Base-by-base conservation (phyloP, 2,329 filamentous ascomycete species). In the Phyllosticta citriasiana region DNA sequence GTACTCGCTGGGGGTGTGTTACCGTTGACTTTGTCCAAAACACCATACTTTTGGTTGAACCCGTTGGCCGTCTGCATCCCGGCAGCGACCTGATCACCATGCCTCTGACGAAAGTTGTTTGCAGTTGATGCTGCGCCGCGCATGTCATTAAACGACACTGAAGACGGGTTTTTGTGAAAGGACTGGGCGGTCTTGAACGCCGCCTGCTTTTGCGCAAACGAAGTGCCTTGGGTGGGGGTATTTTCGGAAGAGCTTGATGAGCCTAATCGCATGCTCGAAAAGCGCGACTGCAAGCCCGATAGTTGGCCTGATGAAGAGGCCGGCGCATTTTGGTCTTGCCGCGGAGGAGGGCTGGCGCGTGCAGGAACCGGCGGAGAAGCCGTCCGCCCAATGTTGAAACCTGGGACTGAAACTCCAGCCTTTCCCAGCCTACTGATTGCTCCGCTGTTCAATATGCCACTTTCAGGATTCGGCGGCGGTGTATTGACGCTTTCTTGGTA, bases 401-500 rank as follows among this genome's bases (percentile, higher is more conserved):
- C 88, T 0, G 91, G 87, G 0, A 96, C 89, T 0, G 86, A 88
- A 5, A 96, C 80, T 0, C 91, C 91, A 0, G 89, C 86, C 47
- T 84, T 82, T 10, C 86, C 84, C 8, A 97, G 79, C 52, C 89
- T 82, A 62, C 77, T 80, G 60, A 87, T 71, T 4, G 90, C 86
- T 4, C 79, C 82, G 66, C 82, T 79, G 59, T 85, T 84, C 53
- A 85, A 66, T 55, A 75, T 70, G 14, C 72, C 72, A 50, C 73
- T 70, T 65, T 69, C 59, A 67, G 73, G 57, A 62, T 72, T 60
- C 55, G 71, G 62, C 12, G 68, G 35, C 65, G 71, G 62, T 58
- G 68, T 61, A 27, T 65, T 66, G 66, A 63, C 66, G 65, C 64
- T 71, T 64, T 82, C 72, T 64, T 78, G 73, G 69, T 84, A 83